Base-by-base conservation (phyloP, 2,329 filamentous ascomycete genomes). In the Talaromyces sp. region DNA sequence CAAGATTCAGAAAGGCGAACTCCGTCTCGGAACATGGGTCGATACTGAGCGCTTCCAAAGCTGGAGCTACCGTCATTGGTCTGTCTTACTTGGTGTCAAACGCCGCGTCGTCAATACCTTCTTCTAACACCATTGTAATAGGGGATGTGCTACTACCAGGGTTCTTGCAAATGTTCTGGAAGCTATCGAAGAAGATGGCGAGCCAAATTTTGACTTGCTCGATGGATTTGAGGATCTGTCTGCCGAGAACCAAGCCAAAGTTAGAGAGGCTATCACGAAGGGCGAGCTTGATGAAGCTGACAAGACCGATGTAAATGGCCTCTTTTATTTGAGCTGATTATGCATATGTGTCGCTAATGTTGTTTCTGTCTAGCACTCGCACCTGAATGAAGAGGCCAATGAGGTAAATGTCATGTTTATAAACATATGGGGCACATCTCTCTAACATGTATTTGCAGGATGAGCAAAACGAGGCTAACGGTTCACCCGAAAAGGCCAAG, bases 1-100 rank as follows among this genome's bases (percentile, higher is more conserved):
- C 70, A 96, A 96, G 78, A 91, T 96, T 71, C 68, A 71, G 28
- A 96, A 96, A 78, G 91, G 88, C 62, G 86, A 91, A 67, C 79
- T 96, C 2, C 89, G 93, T 61, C 84, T 92, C 60, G 93, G 90
- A 46, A 83, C 83, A 23, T 91, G 88, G 81, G 84, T 96, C 66
- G 84, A 83, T 8, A 83, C 88, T 33, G 70, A 80, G 0, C 79
- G 80, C 1, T 82, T 87, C 70, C 84, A 85, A 46, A 83, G 82
- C 70, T 96, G 87, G 86, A 76, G 80, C 63, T 98, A 89, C 87
- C 89, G 88, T 72, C 93, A 98, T 75, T 97, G 93, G 93, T 96
- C 82, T 72, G 83, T 54, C 16, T 31, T 21, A 46, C 0, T 54
- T 37, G 39, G 21, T 44, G 14, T 6, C 25, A 23, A 28, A 40